Base-by-base conservation (phyloP, 2,329 filamentous ascomycete species). In the Cadophora gregata region DNA sequence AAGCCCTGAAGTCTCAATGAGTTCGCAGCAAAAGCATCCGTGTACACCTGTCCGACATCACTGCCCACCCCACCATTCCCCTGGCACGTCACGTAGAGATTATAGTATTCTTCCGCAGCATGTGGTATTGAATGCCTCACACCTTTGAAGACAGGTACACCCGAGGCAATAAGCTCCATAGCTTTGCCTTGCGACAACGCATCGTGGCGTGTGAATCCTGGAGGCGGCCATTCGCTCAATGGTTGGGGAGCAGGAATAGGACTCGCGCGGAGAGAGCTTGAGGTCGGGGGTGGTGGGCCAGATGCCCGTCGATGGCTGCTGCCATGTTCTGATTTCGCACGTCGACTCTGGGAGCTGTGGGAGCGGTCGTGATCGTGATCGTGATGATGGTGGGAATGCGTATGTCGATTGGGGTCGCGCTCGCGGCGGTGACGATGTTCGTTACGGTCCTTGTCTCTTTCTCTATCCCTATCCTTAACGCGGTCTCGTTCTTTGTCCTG, bases 151-250 rank as follows among this genome's bases (percentile, higher is more conserved):
- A 81, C 79, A 4, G 87, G 85, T 1, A 84, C 86, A 6, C 88
- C 88, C 8, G 82, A 80, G n/a, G 82, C 81, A 68, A 90, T 85
- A 66, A 88, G 80, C 59, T 86, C 82, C 78, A 84, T 82, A 10
- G 87, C 88, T 58, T 83, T 82, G 51, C 80, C 81, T 19, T 85
- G 82, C 0, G 82, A 78, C 9, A 90, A 80, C 67, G 85, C 82
- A 45, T 85, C 83, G 27, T 81, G 76, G 51, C 75, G 78, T 12
- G 80, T 78, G 58, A 87, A 77, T 59, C 83, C 84, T 12, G 79
- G 77, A 0, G 87, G 87, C 21, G 87, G 87, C 87, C 87, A 90
- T 72, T 82, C 78, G 1, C 81, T 83, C 65, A 86, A 76, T 5
- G 82, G 80, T 8, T 62, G 56, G 24, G 60, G 62, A 36, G 55